A percentile compares a stretch with the other conserved stretches of the same genome.
These are phyloP conservation scores for Erysimum cheiri DNA, from an alignment of 441 rosid genomes.

Conservation along the genomic window DNA sequence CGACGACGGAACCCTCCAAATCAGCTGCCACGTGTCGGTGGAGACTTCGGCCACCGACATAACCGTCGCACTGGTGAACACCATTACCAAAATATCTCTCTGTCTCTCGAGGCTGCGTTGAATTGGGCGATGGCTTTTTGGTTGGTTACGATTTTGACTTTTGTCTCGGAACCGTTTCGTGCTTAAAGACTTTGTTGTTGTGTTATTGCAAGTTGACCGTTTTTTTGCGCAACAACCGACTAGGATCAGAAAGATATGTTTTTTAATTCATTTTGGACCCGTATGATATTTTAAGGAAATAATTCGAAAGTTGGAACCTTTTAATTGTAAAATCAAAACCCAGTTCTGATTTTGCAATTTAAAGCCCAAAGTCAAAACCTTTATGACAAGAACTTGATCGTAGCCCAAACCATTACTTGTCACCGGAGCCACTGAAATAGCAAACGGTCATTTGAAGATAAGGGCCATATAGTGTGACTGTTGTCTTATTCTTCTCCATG, in stretches of 20 bases:
- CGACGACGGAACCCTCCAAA: slow-evolving; percentile 50
- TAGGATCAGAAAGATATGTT: neutral
- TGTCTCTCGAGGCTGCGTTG: slow-evolving; percentile 1
- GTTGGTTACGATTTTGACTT: slow-evolving; percentile 37
- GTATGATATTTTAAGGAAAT: too few species aligned
- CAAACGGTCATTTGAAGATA: slow-evolving; percentile 33
- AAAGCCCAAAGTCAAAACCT: slow-evolving; percentile 33
- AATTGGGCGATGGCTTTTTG: slow-evolving; percentile 19
- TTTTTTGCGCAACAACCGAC: slow-evolving; percentile 2
- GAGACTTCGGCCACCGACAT: slow-evolving; percentile 59
- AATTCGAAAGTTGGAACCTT: slow-evolving; percentile 24
- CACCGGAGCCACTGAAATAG: slow-evolving; percentile 19
- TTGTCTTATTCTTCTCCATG: neutral
- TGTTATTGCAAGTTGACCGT: slow-evolving; percentile 14
- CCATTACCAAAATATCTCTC: slow-evolving; percentile 50
- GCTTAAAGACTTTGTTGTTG: neutral
- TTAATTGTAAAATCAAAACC: neutral
- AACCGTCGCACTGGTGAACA: slow-evolving; percentile 56
- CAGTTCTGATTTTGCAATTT: neutral
- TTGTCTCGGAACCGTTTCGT: slow-evolving; percentile 29
- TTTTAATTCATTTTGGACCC: neutral
- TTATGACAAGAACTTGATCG: slow-evolving; percentile 3
- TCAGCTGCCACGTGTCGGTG: slow-evolving; percentile 62
- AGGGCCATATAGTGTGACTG: slow-evolving; percentile 20
- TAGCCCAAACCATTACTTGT: slow-evolving; percentile 35